These are phyloP conservation scores for Tubosaeta brunneosetosa DNA, from an alignment of 768 basidiomycete genomes.

Conservation along the genomic window DNA sequence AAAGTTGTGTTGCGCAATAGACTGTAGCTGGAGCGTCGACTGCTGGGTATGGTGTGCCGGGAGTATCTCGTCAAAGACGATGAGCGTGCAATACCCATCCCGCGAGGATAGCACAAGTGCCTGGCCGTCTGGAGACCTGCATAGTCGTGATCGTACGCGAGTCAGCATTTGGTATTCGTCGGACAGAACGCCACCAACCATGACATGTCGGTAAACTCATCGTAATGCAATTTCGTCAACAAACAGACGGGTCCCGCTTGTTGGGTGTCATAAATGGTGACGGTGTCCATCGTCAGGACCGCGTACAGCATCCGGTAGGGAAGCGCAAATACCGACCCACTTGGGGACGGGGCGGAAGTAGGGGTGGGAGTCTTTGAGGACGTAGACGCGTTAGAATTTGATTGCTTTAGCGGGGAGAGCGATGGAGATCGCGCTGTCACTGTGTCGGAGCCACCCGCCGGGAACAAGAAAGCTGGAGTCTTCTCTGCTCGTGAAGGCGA, in stretches of 20 bases:
- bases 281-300: slow-evolving; percentile 93
- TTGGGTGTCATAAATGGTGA: slow-evolving; percentile 95
- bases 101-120: slow-evolving; percentile 86
- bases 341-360: slow-evolving; percentile 40
- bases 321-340: slow-evolving; percentile 74
- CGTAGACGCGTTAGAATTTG: slow-evolving; percentile 9
- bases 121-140: slow-evolving; percentile 94
- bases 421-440: slow-evolving; percentile 9
- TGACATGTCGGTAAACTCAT: slow-evolving; percentile 94
- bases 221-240: slow-evolving; percentile 92
- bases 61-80: slow-evolving; percentile 92
- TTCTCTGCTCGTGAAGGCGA: slow-evolving; percentile 19
- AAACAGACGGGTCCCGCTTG: slow-evolving; percentile 89
- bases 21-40: slow-evolving; percentile 83
- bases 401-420: slow-evolving; percentile 10
- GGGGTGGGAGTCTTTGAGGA: slow-evolving; percentile 21
- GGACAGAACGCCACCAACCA: slow-evolving; percentile 57
- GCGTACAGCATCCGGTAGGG: slow-evolving; percentile 95
- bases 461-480: slow-evolving; percentile 3
- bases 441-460: slow-evolving; percentile 7
- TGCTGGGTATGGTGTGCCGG: slow-evolving; percentile 87
- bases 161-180: neutral
- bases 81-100: slow-evolving; percentile 95
- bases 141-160: slow-evolving; percentile 2
- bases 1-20: slow-evolving; percentile 82